These are phyloP conservation scores for Monosporascus sp. DNA, from an alignment of 2,329 filamentous ascomycete genomes.

Conservation along the genomic window DNA sequence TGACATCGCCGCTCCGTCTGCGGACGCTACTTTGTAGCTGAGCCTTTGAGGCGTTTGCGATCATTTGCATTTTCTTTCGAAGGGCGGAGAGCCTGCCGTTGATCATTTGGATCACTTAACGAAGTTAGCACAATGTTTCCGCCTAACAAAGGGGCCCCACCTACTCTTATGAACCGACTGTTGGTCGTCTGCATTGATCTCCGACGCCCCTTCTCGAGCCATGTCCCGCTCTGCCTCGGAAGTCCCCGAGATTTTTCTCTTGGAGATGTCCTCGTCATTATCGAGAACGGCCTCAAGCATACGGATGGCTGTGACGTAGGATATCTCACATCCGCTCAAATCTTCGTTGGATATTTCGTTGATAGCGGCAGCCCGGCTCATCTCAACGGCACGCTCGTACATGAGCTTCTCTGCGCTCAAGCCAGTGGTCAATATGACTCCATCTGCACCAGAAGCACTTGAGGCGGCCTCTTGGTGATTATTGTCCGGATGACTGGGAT, in stretches of 20 bases:
- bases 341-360: conserved; percentile 94
- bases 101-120: conserved; percentile 58
- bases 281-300: conserved; percentile 96
- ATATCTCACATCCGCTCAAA: conserved; percentile 79
- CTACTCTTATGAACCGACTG: conserved; percentile 68
- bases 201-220: conserved; percentile 39
- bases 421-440: conserved; percentile 78
- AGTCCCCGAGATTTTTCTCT: conserved; percentile 31
- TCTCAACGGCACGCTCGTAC: conserved; percentile 95
- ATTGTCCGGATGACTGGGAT: conserved; percentile 81
- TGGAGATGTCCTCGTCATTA: conserved; percentile 58
- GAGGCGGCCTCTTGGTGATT: conserved; percentile 55
- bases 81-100: conserved; percentile 49
- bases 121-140: conserved; percentile 17
- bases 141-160: conserved; percentile 21
- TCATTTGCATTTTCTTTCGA: conserved; percentile 56
- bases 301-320: conserved; percentile 86
- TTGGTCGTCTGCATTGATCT: conserved; percentile 63
- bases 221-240: conserved; percentile 37
- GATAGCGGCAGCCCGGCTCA: conserved; percentile 91
- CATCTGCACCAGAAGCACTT: conserved; percentile 63
- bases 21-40: conserved; percentile 38
- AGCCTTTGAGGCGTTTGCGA: conserved; percentile 51
- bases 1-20: conserved; percentile 50
- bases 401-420: conserved; percentile 95